Conservation (phyloP, 495 filamentous ascomycete species). For the Friedmanniomyces simplex region DNA sequence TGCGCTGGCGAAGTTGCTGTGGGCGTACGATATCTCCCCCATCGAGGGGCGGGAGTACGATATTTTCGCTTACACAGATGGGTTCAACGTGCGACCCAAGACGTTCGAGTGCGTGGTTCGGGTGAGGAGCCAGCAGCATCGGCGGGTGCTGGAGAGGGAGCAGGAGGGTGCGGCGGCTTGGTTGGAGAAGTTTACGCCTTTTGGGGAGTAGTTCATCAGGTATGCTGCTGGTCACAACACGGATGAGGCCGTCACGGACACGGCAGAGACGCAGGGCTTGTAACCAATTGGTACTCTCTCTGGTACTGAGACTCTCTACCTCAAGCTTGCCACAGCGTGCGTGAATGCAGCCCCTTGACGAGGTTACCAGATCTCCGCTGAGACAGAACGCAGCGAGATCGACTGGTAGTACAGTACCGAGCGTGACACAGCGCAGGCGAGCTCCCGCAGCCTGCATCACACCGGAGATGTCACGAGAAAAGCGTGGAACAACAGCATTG, state of each 20-base stretch:
- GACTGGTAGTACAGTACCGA: neutral
- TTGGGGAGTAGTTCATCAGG: slow-evolving; percentile 24
- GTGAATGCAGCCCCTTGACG: too few relatives aligned
- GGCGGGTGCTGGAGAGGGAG: slow-evolving; percentile 23
- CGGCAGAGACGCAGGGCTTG: too few relatives aligned
- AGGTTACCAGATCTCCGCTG: too few relatives aligned
- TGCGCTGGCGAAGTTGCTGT: slow-evolving; percentile 28
- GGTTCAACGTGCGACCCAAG: slow-evolving; percentile 29
- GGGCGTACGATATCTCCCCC: slow-evolving; percentile 28
- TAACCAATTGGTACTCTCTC: too few relatives aligned
- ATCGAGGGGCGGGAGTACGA: slow-evolving; percentile 24
- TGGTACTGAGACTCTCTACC: too few relatives aligned
- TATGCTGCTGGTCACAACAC: too few relatives aligned
- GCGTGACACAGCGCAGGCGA: neutral
- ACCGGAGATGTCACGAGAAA: neutral
- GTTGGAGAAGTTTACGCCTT: slow-evolving; percentile 28
- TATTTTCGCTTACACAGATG: slow-evolving; percentile 31
- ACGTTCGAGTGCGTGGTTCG: slow-evolving; percentile 28
- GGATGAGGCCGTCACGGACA: too few relatives aligned
- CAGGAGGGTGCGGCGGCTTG: slow-evolving; percentile 19
- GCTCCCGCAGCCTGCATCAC: neutral
- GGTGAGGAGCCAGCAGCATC: slow-evolving; percentile 24
- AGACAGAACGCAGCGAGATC: too few relatives aligned
- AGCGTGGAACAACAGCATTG: neutral
- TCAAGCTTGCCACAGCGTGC: too few relatives aligned